Evolutionary conservation across 495 filamentous ascomycete genomes (phyloP).

Genomic region (Bacidia gigantensis): DNA sequence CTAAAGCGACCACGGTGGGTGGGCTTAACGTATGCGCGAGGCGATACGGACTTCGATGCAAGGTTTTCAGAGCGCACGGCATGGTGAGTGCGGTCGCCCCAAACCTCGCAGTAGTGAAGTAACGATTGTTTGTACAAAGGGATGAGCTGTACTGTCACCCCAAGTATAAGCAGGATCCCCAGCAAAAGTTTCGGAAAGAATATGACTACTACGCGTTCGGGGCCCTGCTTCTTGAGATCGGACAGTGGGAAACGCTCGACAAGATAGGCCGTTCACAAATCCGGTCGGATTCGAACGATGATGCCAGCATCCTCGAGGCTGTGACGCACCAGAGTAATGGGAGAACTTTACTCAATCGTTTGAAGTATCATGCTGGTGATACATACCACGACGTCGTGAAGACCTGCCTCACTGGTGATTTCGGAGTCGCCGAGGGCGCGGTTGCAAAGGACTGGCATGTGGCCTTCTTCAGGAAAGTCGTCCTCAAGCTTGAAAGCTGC

Average conservation of each 20-base stretch:
- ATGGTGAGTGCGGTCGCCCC: background rate
- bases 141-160: slow-evolving; percentile 1
- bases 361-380: background rate
- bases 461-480: background rate
- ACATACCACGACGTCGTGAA: slow-evolving; percentile 1
- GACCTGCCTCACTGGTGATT: background rate
- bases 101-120: background rate
- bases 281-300: background rate
- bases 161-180: slow-evolving; percentile 1
- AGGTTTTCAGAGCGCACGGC: background rate
- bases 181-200: background rate
- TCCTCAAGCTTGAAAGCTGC: background rate
- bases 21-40: slow-evolving; percentile 1
- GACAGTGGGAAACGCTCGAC: background rate
- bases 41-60: background rate
- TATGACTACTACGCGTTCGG: slow-evolving; percentile 2
- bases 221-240: background rate
- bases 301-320: background rate
- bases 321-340: background rate
- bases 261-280: background rate
- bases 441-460: slow-evolving; percentile 1
- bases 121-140: background rate
- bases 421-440: background rate
- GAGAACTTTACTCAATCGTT: background rate
- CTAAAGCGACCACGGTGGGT: background rate